Conservation (phyloP, 371 early-diverging fungal genomes). For the Apophysomyces variabilis region DNA sequence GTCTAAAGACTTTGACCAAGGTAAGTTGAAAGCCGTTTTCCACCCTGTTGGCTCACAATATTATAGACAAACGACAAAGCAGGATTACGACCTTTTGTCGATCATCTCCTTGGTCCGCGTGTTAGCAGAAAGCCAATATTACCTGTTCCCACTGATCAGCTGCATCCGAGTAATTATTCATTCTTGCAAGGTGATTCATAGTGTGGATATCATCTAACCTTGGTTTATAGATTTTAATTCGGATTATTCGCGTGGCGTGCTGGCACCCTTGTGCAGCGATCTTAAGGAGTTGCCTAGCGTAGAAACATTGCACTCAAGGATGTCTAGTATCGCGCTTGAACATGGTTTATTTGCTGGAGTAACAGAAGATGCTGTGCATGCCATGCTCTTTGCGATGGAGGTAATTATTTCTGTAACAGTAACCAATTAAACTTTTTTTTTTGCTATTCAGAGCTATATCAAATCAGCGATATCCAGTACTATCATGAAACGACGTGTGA, state of each 20-base stretch:
- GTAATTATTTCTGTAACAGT: slow-evolving; percentile 26
- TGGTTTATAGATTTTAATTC: slow-evolving; percentile 48
- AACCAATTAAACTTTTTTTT: not conserved
- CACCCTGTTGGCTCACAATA: not conserved
- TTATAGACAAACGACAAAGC: slow-evolving; percentile 38
- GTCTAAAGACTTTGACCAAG: slow-evolving; percentile 65
- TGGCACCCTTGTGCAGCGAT: slow-evolving; percentile 74
- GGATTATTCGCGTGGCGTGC: slow-evolving; percentile 71
- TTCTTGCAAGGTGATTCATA: not conserved
- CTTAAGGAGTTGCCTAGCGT: slow-evolving; percentile 73
- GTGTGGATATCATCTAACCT: not conserved
- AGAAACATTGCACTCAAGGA: slow-evolving; percentile 70
- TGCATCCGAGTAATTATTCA: slow-evolving; percentile 49
- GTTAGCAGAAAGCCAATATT: slow-evolving; percentile 52
- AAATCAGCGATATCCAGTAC: slow-evolving; percentile 75
- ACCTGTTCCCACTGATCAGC: slow-evolving; percentile 50
- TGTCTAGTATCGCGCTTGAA: slow-evolving; percentile 76
- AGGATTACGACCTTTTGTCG: slow-evolving; percentile 42
- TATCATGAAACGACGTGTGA: slow-evolving; percentile 70
- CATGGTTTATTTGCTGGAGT: slow-evolving; percentile 74
- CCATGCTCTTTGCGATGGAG: slow-evolving; percentile 76
- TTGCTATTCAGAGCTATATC: slow-evolving; percentile 58
- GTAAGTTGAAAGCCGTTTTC: slow-evolving; percentile 21
- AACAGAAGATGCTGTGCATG: slow-evolving; percentile 66
- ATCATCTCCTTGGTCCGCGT: slow-evolving; percentile 43